Conservation (phyloP, 1,284 basidiomycete genomes). For the Irpex sp. region DNA sequence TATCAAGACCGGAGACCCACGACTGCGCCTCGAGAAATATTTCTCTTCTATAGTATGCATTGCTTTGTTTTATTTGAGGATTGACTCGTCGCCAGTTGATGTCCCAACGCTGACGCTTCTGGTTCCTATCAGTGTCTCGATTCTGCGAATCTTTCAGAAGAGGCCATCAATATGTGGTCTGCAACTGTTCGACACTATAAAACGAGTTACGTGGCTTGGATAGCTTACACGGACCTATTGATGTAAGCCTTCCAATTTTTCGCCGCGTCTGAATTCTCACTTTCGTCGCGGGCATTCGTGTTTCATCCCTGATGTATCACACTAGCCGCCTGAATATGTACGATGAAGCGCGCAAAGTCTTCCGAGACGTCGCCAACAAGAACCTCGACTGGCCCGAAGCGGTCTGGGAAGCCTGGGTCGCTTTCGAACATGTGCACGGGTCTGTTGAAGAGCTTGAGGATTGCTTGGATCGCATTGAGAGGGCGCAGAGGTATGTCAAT, state of each 20-base stretch:
- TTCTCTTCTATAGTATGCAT: slow-evolving; percentile 64
- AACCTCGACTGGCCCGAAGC: slow-evolving; percentile 90
- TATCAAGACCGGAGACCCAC: slow-evolving; percentile 42
- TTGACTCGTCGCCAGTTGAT: too few relatives aligned
- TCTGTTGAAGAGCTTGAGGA: slow-evolving; percentile 62
- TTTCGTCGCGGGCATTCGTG: too few relatives aligned
- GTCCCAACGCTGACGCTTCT: too few relatives aligned
- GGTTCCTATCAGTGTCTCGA: slow-evolving; percentile 35
- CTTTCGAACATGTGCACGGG: slow-evolving; percentile 85
- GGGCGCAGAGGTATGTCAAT: slow-evolving; percentile 58
- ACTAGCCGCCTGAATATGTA: slow-evolving; percentile 39
- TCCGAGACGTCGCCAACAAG: slow-evolving; percentile 58
- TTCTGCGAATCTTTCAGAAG: slow-evolving; percentile 43
- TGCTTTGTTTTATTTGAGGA: background rate
- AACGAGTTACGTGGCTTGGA: slow-evolving; percentile 67
- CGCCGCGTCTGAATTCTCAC: too few relatives aligned
- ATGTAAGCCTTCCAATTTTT: slow-evolving; percentile 38
- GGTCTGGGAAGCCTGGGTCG: slow-evolving; percentile 82
- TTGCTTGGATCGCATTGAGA: slow-evolving; percentile 64
- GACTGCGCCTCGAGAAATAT: slow-evolving; percentile 77
- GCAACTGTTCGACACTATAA: slow-evolving; percentile 60
- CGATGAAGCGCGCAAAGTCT: slow-evolving; percentile 59
- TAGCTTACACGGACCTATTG: slow-evolving; percentile 58
- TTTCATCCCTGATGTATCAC: too few relatives aligned
- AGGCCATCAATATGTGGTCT: slow-evolving; percentile 57